Conservation (phyloP, 2,329 filamentous ascomycete genomes). For the Rutstroemia sp. region DNA sequence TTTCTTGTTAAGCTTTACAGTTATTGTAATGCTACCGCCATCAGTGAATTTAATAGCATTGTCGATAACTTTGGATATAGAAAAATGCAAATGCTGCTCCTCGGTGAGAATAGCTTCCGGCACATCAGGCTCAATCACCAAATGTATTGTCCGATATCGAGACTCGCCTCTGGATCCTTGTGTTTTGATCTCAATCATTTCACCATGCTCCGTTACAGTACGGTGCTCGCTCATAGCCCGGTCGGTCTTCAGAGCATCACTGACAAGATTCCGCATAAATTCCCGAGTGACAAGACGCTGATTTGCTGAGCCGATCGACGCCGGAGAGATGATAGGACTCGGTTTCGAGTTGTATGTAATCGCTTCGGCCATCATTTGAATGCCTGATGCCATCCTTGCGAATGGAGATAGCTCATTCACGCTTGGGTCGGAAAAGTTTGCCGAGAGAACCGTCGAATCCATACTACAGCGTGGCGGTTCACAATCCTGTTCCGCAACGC, state of each 20-base stretch:
- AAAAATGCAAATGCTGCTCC: slow-evolving; percentile 42
- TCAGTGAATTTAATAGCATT: slow-evolving; percentile 69
- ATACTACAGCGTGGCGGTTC: too few relatives aligned
- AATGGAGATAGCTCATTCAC: background rate
- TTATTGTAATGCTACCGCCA: slow-evolving; percentile 53
- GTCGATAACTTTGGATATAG: slow-evolving; percentile 37
- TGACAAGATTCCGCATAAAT: slow-evolving; percentile 24
- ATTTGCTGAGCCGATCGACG: slow-evolving; percentile 16
- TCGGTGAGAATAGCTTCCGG: slow-evolving; percentile 42
- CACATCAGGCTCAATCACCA: slow-evolving; percentile 33
- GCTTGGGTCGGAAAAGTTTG: background rate
- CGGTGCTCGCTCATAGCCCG: slow-evolving; percentile 22
- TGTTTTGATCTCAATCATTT: slow-evolving; percentile 24
- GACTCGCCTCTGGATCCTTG: slow-evolving; percentile 22
- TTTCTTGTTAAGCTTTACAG: slow-evolving; percentile 44
- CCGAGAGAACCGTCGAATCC: too few relatives aligned
- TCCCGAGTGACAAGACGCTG: slow-evolving; percentile 22
- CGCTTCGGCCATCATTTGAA: background rate
- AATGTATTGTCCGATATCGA: slow-evolving; percentile 32
- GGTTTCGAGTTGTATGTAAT: background rate
- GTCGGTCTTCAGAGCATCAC: slow-evolving; percentile 21
- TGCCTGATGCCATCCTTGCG: background rate
- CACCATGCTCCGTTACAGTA: slow-evolving; percentile 21
- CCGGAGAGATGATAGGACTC: slow-evolving; percentile 8
- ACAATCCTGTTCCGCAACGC: slow-evolving; percentile 16